Evolutionary conservation across 768 basidiomycete species (phyloP), one percentile per base, ranked within the genome.

Genomic region (Peribolospora kevripleyi): DNA sequence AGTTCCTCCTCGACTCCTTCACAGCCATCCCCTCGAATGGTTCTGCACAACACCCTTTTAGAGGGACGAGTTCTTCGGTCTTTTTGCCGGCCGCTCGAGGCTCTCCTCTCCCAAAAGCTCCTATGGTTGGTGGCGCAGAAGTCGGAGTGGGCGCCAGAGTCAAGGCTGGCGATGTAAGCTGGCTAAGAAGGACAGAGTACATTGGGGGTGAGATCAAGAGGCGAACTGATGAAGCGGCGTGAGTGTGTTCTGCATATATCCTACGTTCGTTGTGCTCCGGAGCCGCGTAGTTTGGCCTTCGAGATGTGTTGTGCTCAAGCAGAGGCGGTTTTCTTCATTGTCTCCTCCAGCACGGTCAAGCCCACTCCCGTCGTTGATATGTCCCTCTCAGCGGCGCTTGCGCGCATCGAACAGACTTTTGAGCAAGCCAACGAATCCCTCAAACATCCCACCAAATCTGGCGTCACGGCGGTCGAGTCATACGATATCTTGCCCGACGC

Each of bases 111-210:
- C 55, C 51, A 9, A 7, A 10, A 41, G 14, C 70, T 72, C 40
- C 48, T 59, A 47, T 66, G 67, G 38, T 61, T 68, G 2, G 63
- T 65, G 9, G 63, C 68, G 5, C 65, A 63, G 40, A 69, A 72
- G 14, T 70, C 70, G 36, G 61, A 70, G 10, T 68, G 74, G 13
- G 69, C 74, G 51, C 73, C 77, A 50, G 61, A 66, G 25, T 55
- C 51, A 59, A 73, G 70, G 6, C 74, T 43, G 59, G 61, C 4
- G 67, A 85, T 55, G 88, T 93, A 8, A 74, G 84, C 1, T 95
- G 90, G 90, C 71, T 95, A 53, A 75, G 90, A 53, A 86, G 83
- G 66, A 91, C 88, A 0, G 87, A 88, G 62, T 90, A 93, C 62
- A 75, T 90, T 54, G 40, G 53, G 50, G 54, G 47, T 46, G 42